Evolutionary conservation across 2,329 filamentous ascomycete species (phyloP).

Genomic region (Zasmidium angulare): DNA sequence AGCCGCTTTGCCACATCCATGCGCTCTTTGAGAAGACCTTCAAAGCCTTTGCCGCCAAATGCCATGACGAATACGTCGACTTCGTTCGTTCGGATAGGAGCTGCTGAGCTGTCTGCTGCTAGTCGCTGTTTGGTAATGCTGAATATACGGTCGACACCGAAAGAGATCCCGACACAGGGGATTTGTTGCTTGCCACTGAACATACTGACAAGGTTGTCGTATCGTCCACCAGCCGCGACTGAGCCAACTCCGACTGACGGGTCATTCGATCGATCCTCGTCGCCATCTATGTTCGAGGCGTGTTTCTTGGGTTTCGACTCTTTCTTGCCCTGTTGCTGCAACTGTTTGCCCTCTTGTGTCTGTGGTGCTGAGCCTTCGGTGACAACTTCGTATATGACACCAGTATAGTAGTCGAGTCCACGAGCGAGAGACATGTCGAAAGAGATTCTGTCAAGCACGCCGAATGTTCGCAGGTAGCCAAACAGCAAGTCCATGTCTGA

Average conservation of each 20-base stretch:
- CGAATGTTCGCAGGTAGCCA: constrained; percentile 76
- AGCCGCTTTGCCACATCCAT: constrained; percentile 75
- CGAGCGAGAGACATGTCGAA: constrained; percentile 89
- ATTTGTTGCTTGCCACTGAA: constrained; percentile 76
- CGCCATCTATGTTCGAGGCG: constrained; percentile 35
- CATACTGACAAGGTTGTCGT: constrained; percentile 93
- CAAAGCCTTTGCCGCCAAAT: constrained; percentile 83
- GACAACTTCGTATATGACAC: constrained; percentile 85
- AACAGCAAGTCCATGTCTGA: constrained; percentile 79
- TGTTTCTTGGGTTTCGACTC: constrained; percentile 50
- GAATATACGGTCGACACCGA: constrained; percentile 94
- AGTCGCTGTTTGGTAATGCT: constrained; percentile 81
- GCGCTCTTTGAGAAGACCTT: constrained; percentile 76
- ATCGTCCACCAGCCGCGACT: constrained; percentile 85
- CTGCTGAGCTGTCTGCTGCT: constrained; percentile 59
- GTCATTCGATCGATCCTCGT: constrained; percentile 73
- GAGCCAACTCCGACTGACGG: constrained; percentile 82
- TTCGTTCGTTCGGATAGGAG: constrained; percentile 64
- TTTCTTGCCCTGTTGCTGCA: constrained; percentile 51
- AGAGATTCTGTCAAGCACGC: constrained; percentile 70
- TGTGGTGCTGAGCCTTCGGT: constrained; percentile 72
- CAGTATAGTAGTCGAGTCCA: constrained; percentile 90
- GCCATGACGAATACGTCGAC: constrained; percentile 95
- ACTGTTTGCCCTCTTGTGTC: constrained; percentile 43
- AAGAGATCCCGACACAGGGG: constrained; percentile 88